A percentile compares a stretch with the other conserved stretches of the same genome.
Conservation (phyloP, 225 moss, liverwort and hornwort species). For the Sphagnum contortum region DNA sequence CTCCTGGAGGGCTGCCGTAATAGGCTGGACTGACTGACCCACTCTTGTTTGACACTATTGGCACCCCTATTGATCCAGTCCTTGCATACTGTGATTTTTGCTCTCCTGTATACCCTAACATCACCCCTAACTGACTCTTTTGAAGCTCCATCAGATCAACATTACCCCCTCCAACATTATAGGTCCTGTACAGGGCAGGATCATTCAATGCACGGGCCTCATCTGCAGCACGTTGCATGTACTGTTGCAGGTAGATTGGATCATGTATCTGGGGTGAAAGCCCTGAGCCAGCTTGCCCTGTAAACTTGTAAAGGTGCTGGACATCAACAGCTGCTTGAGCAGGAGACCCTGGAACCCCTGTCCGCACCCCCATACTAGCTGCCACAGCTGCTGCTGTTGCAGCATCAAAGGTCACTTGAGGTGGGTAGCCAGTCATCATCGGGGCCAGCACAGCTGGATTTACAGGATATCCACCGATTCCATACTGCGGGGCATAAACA, state of each 20-base stretch:
- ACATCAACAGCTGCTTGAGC: constrained; percentile 67
- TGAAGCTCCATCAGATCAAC: constrained; percentile 90
- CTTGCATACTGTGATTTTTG: constrained; percentile 65
- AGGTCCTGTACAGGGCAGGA: constrained; percentile 60
- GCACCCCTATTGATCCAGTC: constrained; percentile 76
- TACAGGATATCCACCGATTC: constrained; percentile 73
- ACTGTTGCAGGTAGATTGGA: constrained; percentile 60
- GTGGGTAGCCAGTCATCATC: constrained; percentile 80
- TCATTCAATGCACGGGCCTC: constrained; percentile 66
- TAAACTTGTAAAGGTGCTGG: constrained; percentile 84
- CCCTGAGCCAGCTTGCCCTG: constrained; percentile 36
- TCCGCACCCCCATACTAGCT: constrained; percentile 80
- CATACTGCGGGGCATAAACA: constrained; percentile 80
- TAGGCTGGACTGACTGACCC: constrained; percentile 94
- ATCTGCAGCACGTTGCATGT: constrained; percentile 56
- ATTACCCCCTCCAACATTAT: constrained; percentile 47
- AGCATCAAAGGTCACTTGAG: constrained; percentile 51
- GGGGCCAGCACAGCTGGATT: constrained; percentile 74
- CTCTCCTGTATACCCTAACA: constrained; percentile 74
- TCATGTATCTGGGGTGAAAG: constrained; percentile 64
- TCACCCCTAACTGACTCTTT: constrained; percentile 76
- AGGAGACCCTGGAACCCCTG: constrained; percentile 60
- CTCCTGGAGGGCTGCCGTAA: constrained; percentile 90
- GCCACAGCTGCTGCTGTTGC: constrained; percentile 80
- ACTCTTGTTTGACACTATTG: constrained; percentile 68